Percentiles rank a stretch among this genome's conserved stretches.
These are phyloP conservation scores for Penicillium sp. DNA, from an alignment of 2,329 filamentous ascomycete species.

Conservation along the genomic window DNA sequence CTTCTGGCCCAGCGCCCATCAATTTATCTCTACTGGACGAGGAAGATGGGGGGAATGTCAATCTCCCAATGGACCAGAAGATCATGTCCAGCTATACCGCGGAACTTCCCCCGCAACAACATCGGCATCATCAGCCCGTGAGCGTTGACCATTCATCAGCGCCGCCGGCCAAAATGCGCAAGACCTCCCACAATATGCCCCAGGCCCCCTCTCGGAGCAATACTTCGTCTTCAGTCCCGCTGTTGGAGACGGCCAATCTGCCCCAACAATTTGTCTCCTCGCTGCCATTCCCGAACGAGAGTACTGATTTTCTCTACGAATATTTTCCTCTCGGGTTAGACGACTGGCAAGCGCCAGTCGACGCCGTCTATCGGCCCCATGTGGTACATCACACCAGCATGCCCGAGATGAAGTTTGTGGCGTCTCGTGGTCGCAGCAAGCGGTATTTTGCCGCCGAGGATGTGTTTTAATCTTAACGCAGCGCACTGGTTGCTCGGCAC, in stretches of 20 bases:
- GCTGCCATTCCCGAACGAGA: slow-evolving; percentile 51
- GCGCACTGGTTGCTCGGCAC: slow-evolving; percentile 1
- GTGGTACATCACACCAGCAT: slow-evolving; percentile 81
- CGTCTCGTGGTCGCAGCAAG: slow-evolving; percentile 60
- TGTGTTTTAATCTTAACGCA: slow-evolving; percentile 36
- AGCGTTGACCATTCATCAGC: slow-evolving; percentile 28
- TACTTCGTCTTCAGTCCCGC: slow-evolving; percentile 31
- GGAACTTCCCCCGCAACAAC: slow-evolving; percentile 28
- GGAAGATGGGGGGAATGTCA: slow-evolving; percentile 46
- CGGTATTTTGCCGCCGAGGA: slow-evolving; percentile 64
- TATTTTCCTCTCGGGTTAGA: slow-evolving; percentile 89
- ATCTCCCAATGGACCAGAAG: slow-evolving; percentile 18
- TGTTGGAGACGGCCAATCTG: slow-evolving; percentile 30
- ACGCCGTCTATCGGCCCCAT: slow-evolving; percentile 84
- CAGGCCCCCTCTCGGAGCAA: slow-evolving; percentile 28
- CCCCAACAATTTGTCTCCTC: slow-evolving; percentile 53
- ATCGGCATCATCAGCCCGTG: slow-evolving; percentile 25
- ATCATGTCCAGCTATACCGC: slow-evolving; percentile 21
- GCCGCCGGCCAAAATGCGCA: slow-evolving; percentile 38
- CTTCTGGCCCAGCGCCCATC: slow-evolving; percentile 44
- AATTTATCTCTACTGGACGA: slow-evolving; percentile 54
- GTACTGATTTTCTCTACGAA: slow-evolving; percentile 80
- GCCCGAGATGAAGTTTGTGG: slow-evolving; percentile 64
- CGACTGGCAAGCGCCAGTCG: slow-evolving; percentile 85
- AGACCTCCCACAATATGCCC: slow-evolving; percentile 29